A percentile compares a stretch with the other conserved stretches of the same genome.
Evolutionary conservation across 306 rosid genomes (phyloP).

Genomic region (Fragaria vesca): DNA sequence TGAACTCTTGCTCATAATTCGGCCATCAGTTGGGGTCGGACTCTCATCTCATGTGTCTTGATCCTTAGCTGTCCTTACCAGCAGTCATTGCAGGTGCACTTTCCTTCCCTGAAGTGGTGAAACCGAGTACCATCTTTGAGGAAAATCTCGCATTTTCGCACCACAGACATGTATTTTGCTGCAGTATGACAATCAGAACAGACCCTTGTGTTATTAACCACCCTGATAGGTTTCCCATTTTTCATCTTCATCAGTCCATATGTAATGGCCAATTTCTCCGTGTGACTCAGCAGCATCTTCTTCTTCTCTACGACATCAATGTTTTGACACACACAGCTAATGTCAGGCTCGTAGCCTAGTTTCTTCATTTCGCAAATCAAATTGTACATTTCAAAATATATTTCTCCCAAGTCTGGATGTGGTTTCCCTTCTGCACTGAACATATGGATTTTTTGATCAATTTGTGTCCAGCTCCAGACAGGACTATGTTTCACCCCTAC

Average conservation of each 20-base stretch:
- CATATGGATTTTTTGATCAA: slow-evolving; percentile 44
- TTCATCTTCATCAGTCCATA: slow-evolving; percentile 56
- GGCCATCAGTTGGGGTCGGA: neutral
- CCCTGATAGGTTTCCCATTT: slow-evolving; percentile 52
- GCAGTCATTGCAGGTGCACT: slow-evolving; percentile 60
- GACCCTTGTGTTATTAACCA: slow-evolving; percentile 60
- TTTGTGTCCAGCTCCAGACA: slow-evolving; percentile 74
- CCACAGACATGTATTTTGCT: slow-evolving; percentile 60
- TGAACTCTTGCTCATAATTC: neutral
- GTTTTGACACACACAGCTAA: slow-evolving; percentile 54
- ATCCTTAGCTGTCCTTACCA: slow-evolving; percentile 36
- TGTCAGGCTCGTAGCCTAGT: slow-evolving; percentile 54
- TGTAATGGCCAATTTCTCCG: slow-evolving; percentile 70
- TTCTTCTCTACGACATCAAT: slow-evolving; percentile 52
- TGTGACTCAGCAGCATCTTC: slow-evolving; percentile 60
- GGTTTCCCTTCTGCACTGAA: slow-evolving; percentile 56
- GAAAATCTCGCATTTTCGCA: slow-evolving; percentile 41
- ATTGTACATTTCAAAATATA: slow-evolving; percentile 58
- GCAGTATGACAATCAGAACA: slow-evolving; percentile 62
- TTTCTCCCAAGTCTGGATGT: slow-evolving; percentile 54
- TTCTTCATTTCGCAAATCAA: slow-evolving; percentile 49
- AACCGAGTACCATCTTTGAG: slow-evolving; percentile 56
- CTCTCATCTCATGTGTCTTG: neutral
- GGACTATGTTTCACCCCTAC: slow-evolving; percentile 34
- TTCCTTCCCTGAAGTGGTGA: slow-evolving; percentile 63